A percentile compares a stretch with the other conserved stretches of the same genome.
These are phyloP conservation scores for Adenanthera pavonina DNA, from an alignment of 306 rosid genomes.

Conservation along the genomic window DNA sequence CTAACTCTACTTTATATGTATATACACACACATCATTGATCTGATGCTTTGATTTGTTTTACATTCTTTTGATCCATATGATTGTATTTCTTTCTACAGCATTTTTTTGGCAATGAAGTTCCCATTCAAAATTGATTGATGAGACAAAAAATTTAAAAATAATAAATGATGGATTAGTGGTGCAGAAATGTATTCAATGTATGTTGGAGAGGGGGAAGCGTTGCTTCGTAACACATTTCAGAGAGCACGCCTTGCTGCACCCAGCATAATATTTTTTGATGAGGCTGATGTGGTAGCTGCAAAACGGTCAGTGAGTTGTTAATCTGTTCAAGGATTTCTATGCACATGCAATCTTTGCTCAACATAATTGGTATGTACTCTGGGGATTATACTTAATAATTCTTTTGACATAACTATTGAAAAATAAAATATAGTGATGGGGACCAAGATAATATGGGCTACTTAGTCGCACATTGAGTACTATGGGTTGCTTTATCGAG, in stretches of 20 bases:
- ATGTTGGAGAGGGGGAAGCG: slow-evolving; percentile 96
- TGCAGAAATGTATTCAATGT: slow-evolving; percentile 93
- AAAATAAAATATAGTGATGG: not conserved
- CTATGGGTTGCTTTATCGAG: too few species aligned
- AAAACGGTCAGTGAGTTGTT: slow-evolving; percentile 72
- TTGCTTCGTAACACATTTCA: slow-evolving; percentile 80
- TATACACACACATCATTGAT: not conserved
- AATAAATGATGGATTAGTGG: slow-evolving; percentile 65
- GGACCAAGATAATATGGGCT: not conserved
- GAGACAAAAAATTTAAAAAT: slow-evolving; percentile 33
- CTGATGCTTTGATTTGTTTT: slow-evolving; percentile 12
- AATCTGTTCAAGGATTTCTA: slow-evolving; percentile 7
- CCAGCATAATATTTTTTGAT: slow-evolving; percentile 89
- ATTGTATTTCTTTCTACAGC: not conserved
- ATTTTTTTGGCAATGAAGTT: slow-evolving; percentile 30
- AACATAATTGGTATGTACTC: slow-evolving; percentile 5
- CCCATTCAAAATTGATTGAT: slow-evolving; percentile 14
- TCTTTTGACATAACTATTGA: not conserved
- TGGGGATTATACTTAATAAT: slow-evolving; percentile 10
- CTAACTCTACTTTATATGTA: not conserved
- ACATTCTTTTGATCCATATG: slow-evolving; percentile 6
- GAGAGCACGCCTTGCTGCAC: slow-evolving; percentile 89
- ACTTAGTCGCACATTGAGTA: not conserved
- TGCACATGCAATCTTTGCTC: slow-evolving; percentile 1
- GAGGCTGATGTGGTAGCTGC: slow-evolving; percentile 91